Evolutionary conservation across 768 basidiomycete species (phyloP).

Genomic region (Pleurotus cornucopiae): DNA sequence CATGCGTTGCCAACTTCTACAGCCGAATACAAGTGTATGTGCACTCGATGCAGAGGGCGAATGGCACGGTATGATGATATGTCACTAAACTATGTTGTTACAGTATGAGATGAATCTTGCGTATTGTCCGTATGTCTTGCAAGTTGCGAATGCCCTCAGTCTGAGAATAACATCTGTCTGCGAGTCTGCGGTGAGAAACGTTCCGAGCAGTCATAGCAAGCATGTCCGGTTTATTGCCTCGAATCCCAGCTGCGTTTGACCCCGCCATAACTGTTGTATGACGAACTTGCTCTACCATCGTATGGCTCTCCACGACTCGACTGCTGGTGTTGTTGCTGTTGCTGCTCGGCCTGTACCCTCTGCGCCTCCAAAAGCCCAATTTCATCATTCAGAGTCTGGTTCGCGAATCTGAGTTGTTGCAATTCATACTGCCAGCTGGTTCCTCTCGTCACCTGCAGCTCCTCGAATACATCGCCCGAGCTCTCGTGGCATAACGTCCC

Average conservation of each 20-base stretch:
- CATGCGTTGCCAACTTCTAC: too few relatives aligned
- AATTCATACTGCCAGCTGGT: slow-evolving; percentile 94
- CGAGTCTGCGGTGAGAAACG: too few relatives aligned
- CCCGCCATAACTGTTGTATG: not conserved
- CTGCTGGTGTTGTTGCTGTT: not conserved
- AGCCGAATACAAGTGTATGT: too few relatives aligned
- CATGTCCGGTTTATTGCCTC: not conserved
- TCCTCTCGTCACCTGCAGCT: slow-evolving; percentile 60
- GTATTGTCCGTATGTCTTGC: too few relatives aligned
- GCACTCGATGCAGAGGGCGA: too few relatives aligned
- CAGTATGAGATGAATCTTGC: too few relatives aligned
- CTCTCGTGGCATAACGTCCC: slow-evolving; percentile 8
- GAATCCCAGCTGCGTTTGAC: slow-evolving; percentile 5
- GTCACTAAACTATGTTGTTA: too few relatives aligned
- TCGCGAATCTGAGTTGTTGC: slow-evolving; percentile 74
- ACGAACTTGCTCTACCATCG: not conserved
- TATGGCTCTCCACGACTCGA: not conserved
- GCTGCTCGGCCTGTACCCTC: not conserved
- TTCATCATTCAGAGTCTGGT: slow-evolving; percentile 62
- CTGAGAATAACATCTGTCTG: too few relatives aligned
- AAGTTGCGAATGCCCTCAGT: too few relatives aligned
- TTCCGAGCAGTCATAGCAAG: too few relatives aligned
- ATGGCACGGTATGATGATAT: too few relatives aligned
- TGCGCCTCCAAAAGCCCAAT: slow-evolving; percentile 27
- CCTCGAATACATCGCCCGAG: slow-evolving; percentile 55